Evolutionary conservation across 768 basidiomycete genomes (phyloP), one percentile per base, ranked within the genome.

Genomic region (Rhodosporidiobolus sp.): DNA sequence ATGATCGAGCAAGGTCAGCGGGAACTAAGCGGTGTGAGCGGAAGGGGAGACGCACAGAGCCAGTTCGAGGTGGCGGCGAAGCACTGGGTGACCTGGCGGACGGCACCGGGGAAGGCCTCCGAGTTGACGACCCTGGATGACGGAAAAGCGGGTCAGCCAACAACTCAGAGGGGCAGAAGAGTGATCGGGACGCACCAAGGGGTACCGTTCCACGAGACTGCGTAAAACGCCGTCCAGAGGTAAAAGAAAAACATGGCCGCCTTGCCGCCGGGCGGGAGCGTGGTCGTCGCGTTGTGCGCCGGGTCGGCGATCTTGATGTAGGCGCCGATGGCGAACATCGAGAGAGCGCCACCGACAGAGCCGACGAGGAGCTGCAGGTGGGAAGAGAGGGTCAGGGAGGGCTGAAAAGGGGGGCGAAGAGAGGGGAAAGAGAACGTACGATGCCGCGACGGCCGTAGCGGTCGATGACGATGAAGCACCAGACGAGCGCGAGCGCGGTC

Each of bases 111-210:
- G 78, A 84, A 84, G 61, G 54, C 46, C 67, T 84, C 85, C 22
- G 83, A 80, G 32, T 80, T 80, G n/a, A 85, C 80, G 45, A 85
- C 83, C 84, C 84, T 83, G 20, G 84, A 84, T 53, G 84, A 57
- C 10, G 80, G 80, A 34, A 70, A 75, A 73, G 63, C 74, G 55
- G 43, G 45, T 32, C 26, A 30, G 70, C 28, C 34, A 58, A 7
- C 38, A 14, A 4, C 26, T 16, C 19, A 1, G 26, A 28, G 53
- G 7, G 19, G 10, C 7, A 4, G 24, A 1, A 4, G 20, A 28
- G 45, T 16, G 14, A 30, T 30, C 11, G 45, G 1, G 14, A 59
- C 17, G 58, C 14, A 43, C 38, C 84, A 85, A 4, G 84, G 83
- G 1, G 84, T 83, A 20, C 84, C 85, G 65, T 85, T 85, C 81